Evolutionary conservation across 345 rosid species (phyloP), one percentile per base, ranked within the genome.

Genomic region (Erysimum cheiranthoides): DNA sequence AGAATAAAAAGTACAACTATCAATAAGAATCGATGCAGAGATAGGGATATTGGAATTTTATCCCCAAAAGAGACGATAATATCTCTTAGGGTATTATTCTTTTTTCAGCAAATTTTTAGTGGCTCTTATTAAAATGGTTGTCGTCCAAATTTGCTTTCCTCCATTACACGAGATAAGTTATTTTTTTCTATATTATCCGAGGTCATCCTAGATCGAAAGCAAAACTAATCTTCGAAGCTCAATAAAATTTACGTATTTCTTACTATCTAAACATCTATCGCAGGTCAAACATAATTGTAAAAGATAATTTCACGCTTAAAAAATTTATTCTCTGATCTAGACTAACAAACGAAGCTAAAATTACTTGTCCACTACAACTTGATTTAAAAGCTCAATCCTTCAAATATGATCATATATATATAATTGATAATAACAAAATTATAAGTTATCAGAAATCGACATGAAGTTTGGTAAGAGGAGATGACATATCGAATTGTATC

Each of bases 11-110:
- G 2, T 7, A 65, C 39, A 32, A 73, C 18, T 54, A 34, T n/a
- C 66, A 74, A 21, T 56, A 59, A 49, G 79, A 75, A 68, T 68
- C 73, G 60, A 50, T 68, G 78, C 73, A 67, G 53, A 81, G 75
- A 68, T 50, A 51, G 52, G 68, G 79, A 68, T 68, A 30, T 10
- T 18, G 68, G 74, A 75, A 68, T 75, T 68, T 75, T 75, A 68
- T 60, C 74, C 61, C 47, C 45, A 61, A 65, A 60, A 56, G 52
- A 75, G 63, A 27, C 4, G 79, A 75, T 75, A 75, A 68, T 60
- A 75, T 75, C 74, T 31, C 11, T 14, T 31, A 60, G 7, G 69
- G 63, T 39, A 60, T 68, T 60, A 52, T 68, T 75, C 63, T 16
- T 32, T 68, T 68, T 68, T 40, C 69, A 68, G 63, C 56, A 68